Conservation (phyloP, 306 rosid species). For the Arachis stenosperma region DNA sequence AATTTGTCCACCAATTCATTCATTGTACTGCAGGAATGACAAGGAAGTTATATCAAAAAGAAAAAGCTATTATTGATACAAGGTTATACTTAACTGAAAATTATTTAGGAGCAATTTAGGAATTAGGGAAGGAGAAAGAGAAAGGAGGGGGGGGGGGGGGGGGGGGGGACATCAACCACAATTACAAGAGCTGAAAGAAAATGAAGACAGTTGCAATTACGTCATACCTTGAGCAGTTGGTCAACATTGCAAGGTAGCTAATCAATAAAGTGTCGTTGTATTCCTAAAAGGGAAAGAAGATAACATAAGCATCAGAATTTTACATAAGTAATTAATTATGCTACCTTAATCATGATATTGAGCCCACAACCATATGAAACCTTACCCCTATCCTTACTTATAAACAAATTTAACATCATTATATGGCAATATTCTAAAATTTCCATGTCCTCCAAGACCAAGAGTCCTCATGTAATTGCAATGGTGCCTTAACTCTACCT, state of each 20-base stretch:
- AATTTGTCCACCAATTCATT: slow-evolving; percentile 81
- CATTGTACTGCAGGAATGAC: slow-evolving; percentile 48
- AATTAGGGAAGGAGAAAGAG: too few species aligned
- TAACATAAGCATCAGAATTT: slow-evolving; percentile 12
- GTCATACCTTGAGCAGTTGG: slow-evolving; percentile 94
- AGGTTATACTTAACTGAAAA: slow-evolving; percentile 14
- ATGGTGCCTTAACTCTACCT: background rate
- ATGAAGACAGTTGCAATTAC: slow-evolving; percentile 23
- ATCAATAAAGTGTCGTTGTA: slow-evolving; percentile 88
- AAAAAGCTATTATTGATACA: background rate
- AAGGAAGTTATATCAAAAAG: slow-evolving; percentile 19
- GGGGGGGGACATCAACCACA: background rate
- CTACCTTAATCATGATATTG: slow-evolving; percentile 10
- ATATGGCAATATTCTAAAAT: slow-evolving; percentile 2
- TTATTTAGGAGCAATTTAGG: too few species aligned
- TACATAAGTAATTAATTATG: background rate
- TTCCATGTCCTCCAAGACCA: background rate
- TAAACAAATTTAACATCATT: slow-evolving; percentile 13
- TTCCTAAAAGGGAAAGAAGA: slow-evolving; percentile 58
- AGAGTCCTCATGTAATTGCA: background rate
- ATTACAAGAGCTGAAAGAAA: slow-evolving; percentile 5
- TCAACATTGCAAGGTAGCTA: slow-evolving; percentile 89
- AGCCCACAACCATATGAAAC: slow-evolving; percentile 17
- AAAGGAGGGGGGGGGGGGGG: too few species aligned
- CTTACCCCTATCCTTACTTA: background rate